Evolutionary conservation across 73 alveolate species (phyloP).

Genomic region (Breviolum minutum): DNA sequence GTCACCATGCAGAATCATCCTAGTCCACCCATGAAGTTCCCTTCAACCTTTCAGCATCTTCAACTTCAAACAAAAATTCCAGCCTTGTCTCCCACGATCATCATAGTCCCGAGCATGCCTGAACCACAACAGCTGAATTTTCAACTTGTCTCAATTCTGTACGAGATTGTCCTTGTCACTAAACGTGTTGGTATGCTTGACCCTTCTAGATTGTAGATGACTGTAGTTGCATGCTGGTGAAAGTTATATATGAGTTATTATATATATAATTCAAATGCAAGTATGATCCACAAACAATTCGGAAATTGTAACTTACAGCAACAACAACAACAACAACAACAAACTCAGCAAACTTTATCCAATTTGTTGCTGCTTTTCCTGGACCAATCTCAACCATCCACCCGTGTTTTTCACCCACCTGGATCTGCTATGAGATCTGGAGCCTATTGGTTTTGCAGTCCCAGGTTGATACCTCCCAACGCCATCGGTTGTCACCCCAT

Average conservation of each 20-base stretch:
- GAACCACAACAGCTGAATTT: neutral
- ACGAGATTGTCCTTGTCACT: too few species aligned
- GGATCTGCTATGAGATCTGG: neutral
- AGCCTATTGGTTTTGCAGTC: neutral
- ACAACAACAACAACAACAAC: too few species aligned
- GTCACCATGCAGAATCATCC: neutral
- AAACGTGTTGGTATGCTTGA: too few species aligned
- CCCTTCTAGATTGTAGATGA: too few species aligned
- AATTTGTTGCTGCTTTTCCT: too few species aligned
- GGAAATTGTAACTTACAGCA: too few species aligned
- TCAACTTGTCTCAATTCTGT: neutral
- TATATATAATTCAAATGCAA: too few species aligned
- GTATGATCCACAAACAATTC: too few species aligned
- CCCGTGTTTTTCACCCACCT: neutral
- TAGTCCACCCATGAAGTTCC: neutral
- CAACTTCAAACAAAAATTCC: neutral
- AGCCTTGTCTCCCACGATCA: too few species aligned
- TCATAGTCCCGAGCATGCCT: neutral
- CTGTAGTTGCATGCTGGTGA: too few species aligned
- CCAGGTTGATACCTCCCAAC: neutral
- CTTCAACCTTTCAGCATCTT: neutral
- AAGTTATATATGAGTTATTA: too few species aligned
- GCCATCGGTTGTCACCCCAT: neutral
- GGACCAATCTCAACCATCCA: neutral
- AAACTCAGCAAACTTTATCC: too few species aligned